These are phyloP conservation scores for Kwoniella mangroviensis DNA, from an alignment of 768 basidiomycete genomes.

Conservation along the genomic window DNA sequence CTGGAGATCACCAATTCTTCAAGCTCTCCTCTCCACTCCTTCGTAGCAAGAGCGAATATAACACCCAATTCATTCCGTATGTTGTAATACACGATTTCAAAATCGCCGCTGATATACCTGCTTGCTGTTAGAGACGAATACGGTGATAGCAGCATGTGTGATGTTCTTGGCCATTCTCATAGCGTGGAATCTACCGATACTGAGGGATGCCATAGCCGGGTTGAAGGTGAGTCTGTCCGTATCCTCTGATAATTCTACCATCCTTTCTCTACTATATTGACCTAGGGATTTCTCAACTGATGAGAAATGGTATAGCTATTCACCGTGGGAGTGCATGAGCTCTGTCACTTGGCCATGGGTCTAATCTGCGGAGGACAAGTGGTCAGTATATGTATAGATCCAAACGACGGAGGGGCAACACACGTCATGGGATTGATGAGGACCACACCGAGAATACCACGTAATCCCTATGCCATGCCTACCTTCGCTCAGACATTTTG, in stretches of 20 bases:
- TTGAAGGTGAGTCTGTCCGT: slow-evolving; percentile 48
- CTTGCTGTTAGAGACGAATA: slow-evolving; percentile 48
- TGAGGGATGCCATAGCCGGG: slow-evolving; percentile 53
- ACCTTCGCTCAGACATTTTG: slow-evolving; percentile 53
- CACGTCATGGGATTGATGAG: slow-evolving; percentile 51
- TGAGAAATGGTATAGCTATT: slow-evolving; percentile 40
- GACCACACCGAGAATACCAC: slow-evolving; percentile 39
- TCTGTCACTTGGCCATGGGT: slow-evolving; percentile 53
- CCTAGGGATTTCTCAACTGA: too few relatives aligned
- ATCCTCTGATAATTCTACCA: too few relatives aligned
- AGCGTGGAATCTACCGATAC: slow-evolving; percentile 55
- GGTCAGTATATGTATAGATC: slow-evolving; percentile 54
- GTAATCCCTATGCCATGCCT: slow-evolving; percentile 52
- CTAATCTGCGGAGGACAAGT: slow-evolving; percentile 55
- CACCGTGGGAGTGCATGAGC: slow-evolving; percentile 51
- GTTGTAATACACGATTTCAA: background rate
- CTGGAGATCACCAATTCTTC: background rate
- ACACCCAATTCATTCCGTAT: slow-evolving; percentile 45
- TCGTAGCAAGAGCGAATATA: slow-evolving; percentile 22
- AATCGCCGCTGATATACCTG: slow-evolving; percentile 3
- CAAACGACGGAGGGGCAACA: slow-evolving; percentile 52
- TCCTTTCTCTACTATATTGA: too few relatives aligned
- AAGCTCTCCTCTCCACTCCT: slow-evolving; percentile 16
- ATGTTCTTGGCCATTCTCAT: slow-evolving; percentile 53
- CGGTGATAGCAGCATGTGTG: slow-evolving; percentile 54